Conservation (phyloP, 768 basidiomycete genomes). For the Phanerodontia chrysosporium region DNA sequence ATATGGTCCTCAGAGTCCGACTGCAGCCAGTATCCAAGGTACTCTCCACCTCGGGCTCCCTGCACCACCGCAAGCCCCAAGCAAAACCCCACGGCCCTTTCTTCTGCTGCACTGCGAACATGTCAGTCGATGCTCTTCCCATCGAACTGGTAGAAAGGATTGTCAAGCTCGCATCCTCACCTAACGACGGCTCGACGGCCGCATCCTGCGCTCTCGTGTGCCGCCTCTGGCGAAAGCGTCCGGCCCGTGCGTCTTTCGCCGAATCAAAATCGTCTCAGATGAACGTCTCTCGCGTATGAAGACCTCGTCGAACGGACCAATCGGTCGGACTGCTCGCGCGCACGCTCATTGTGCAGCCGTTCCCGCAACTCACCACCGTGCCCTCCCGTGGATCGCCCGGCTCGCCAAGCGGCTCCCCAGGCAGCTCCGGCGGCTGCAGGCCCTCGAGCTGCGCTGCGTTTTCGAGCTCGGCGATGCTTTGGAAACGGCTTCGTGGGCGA, state of each 20-base stretch:
- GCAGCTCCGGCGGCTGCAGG: not conserved
- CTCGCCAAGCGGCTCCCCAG: not conserved
- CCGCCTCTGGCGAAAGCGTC: not conserved
- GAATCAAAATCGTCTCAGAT: not conserved
- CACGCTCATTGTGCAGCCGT: not conserved
- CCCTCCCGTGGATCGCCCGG: not conserved
- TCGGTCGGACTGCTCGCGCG: not conserved
- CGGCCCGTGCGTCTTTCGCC: not conserved
- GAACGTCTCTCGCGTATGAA: not conserved
- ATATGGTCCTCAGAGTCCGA: no score
- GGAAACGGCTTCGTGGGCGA: not conserved
- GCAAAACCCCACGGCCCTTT: no score
- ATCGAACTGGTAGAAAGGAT: not conserved
- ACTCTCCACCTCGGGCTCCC: no score
- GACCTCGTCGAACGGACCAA: not conserved
- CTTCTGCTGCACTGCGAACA: no score
- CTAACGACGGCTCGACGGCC: not conserved
- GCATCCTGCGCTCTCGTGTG: conserved; percentile 6
- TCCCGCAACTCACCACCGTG: not conserved
- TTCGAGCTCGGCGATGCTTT: not conserved
- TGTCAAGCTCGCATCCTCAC: not conserved
- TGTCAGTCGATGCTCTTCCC: not conserved
- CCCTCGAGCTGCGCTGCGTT: not conserved
- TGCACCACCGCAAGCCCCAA: no score
- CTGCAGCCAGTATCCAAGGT: no score